Evolutionary conservation across 306 rosid genomes (phyloP), one percentile per base, ranked within the genome.

Genomic region (Castanea crenata): DNA sequence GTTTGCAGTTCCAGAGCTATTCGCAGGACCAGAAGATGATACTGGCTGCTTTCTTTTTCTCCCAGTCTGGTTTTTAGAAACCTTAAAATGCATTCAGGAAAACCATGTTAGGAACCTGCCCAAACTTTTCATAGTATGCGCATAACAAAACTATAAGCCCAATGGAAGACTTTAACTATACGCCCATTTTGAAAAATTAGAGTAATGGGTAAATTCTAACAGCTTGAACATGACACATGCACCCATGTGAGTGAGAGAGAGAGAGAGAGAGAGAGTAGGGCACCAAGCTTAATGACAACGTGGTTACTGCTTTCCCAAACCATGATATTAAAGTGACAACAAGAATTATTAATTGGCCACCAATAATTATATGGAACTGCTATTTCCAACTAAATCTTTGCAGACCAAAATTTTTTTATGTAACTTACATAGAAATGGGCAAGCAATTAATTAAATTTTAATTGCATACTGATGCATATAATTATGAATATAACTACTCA

Each of bases 21-120:
- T 96, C 67, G 99, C 99, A 80, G 99, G 99, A 71, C 99, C 99
- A 15, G 98, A 96, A 83, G 99, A 96, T 72, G 99, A 91, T 52
- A 88, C 98, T 23, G 98, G 93, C 76, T 96, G 99, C 86, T 96
- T 96, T 81, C 98, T 90, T 91, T 96, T 96, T 88, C 99, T 93
- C 81, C 94, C 98, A 29, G 96, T 84, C 89, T 96, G 99, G 86
- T 75, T 96, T 88, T 96, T 96, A 51, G 97, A 89, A 86, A 88
- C 97, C 99, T 93, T 87, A 64, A 80, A 83, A 81, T 78, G 82
- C 73, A 82, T 84, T 73, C 81, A 68, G 46, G 72, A 82, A 72
- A 79, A 83, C 75, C 55, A 81, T 71, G 78, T 87, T 76, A 89
- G 87, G 84, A 86, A 82, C 80, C 83, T 67, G 64, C 69, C 18